A percentile compares a stretch with the other conserved stretches of the same genome.
These are phyloP conservation scores for Vanilla planifolia DNA, from an alignment of 106 monocot species.

Conservation along the genomic window DNA sequence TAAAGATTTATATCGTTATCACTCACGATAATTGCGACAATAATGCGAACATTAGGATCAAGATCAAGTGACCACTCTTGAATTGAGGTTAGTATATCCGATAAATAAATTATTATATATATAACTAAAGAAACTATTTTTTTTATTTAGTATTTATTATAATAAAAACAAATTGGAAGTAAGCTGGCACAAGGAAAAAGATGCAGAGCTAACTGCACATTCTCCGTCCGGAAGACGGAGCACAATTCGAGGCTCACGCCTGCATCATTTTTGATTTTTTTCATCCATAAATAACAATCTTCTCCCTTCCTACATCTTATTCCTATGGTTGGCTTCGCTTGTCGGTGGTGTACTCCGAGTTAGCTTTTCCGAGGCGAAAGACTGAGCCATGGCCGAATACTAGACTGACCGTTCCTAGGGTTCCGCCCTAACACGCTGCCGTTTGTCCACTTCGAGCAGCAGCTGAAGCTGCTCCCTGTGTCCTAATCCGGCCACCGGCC, in stretches of 20 bases:
- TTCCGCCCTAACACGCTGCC: not conserved
- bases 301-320: not conserved
- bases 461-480: not conserved
- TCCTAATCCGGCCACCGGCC: not conserved
- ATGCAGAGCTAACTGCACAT: not conserved
- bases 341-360: not conserved
- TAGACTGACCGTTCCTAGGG: not conserved
- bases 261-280: not conserved
- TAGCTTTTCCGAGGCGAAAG: not conserved
- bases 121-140: too few relatives aligned
- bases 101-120: too few relatives aligned
- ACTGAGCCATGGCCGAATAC: not conserved
- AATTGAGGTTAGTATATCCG: too few relatives aligned
- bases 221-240: constrained; percentile 5
- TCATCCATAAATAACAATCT: constrained; percentile 3
- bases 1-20: too few relatives aligned
- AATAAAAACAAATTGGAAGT: too few relatives aligned
- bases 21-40: too few relatives aligned
- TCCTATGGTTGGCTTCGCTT: not conserved
- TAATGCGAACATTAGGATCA: too few relatives aligned
- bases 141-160: too few relatives aligned
- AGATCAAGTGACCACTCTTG: too few relatives aligned
- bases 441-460: not conserved
- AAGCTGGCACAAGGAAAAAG: too few relatives aligned
- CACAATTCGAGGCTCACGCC: constrained; percentile 8